phyloP scores from a whole-genome alignment of 2,329 filamentous ascomycete genomes.

The Ophiostoma ips region DNA sequence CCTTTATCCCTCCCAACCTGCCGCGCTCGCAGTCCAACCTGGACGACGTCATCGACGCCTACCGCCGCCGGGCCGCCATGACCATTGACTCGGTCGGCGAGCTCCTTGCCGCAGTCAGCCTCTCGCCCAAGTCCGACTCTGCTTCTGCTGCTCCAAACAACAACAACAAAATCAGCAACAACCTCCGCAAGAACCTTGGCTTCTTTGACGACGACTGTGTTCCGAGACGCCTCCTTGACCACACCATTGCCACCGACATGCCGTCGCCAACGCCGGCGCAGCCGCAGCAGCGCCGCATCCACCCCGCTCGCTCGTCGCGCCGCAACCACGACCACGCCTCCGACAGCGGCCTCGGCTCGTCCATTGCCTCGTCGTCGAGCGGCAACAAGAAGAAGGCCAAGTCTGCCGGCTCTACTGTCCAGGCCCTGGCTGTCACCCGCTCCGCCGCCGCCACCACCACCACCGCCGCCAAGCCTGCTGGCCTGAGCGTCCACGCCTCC shows the following conservation, averaged over 20 bases:
- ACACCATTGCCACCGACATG: conserved; percentile 36
- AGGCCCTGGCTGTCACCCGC: conserved; percentile 45
- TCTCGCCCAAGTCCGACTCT: conserved; percentile 25
- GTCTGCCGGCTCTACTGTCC: conserved; percentile 14
- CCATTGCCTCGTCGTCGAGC: conserved; percentile 50
- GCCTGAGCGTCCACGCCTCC: conserved; percentile 54
- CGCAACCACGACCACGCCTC: conserved; percentile 51
- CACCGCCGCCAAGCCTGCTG: conserved; percentile 35
- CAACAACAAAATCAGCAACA: neutral
- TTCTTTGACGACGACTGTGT: conserved; percentile 43
- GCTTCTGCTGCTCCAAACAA: too few relatives aligned
- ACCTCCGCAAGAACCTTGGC: conserved; percentile 17
- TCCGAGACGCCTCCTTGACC: conserved; percentile 44
- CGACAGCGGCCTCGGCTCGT: conserved; percentile 81
- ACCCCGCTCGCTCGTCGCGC: conserved; percentile 27
- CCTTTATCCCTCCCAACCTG: conserved; percentile 36
- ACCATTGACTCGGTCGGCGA: conserved; percentile 51
- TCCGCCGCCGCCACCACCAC: conserved; percentile 33
- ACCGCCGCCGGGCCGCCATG: conserved; percentile 53
- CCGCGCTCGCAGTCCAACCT: conserved; percentile 56
- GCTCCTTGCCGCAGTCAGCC: conserved; percentile 28
- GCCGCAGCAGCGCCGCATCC: conserved; percentile 37
- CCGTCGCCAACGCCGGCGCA: conserved; percentile 18
- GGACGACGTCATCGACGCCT: conserved; percentile 58
- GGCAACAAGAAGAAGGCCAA: conserved; percentile 37